Evolutionary conservation across 768 basidiomycete species (phyloP).

Genomic region (Xanthoconium stramineum): DNA sequence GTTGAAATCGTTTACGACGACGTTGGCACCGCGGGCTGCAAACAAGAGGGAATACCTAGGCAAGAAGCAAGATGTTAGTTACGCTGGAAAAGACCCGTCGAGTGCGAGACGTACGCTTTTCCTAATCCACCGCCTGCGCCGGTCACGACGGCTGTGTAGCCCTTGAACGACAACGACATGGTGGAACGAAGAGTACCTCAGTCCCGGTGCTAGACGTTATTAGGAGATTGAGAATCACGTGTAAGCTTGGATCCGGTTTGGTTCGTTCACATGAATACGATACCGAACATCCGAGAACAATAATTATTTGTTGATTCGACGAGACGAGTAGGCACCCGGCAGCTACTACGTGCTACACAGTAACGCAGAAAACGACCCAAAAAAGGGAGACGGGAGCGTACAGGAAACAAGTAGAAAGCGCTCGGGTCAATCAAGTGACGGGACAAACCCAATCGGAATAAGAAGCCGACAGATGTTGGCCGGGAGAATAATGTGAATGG

Average conservation of each 20-base stretch:
- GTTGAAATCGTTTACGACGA: slow-evolving; percentile 96
- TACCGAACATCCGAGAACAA: slow-evolving; percentile 11
- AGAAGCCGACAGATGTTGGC: slow-evolving; percentile 25
- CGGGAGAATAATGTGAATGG: slow-evolving; percentile 28
- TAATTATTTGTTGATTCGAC: slow-evolving; percentile 23
- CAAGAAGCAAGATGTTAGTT: neutral
- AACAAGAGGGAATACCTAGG: slow-evolving; percentile 85
- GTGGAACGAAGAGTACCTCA: neutral
- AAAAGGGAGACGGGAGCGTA: slow-evolving; percentile 28
- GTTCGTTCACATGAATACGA: neutral
- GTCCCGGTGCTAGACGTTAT: neutral
- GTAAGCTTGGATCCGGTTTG: too few relatives aligned
- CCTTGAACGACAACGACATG: slow-evolving; percentile 70
- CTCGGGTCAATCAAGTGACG: slow-evolving; percentile 23
- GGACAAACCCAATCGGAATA: slow-evolving; percentile 23
- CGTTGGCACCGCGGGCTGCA: slow-evolving; percentile 88
- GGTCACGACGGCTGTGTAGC: slow-evolving; percentile 90
- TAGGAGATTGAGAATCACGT: slow-evolving; percentile 10
- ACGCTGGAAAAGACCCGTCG: neutral
- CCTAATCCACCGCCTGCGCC: slow-evolving; percentile 96
- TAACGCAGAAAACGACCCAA: slow-evolving; percentile 28
- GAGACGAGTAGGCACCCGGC: slow-evolving; percentile 33
- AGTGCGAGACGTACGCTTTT: slow-evolving; percentile 60
- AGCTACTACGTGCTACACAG: slow-evolving; percentile 34
- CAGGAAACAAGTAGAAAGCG: slow-evolving; percentile 29